Conservation (phyloP, 176 grass and related monocot species). For the Triticum turgidum region DNA sequence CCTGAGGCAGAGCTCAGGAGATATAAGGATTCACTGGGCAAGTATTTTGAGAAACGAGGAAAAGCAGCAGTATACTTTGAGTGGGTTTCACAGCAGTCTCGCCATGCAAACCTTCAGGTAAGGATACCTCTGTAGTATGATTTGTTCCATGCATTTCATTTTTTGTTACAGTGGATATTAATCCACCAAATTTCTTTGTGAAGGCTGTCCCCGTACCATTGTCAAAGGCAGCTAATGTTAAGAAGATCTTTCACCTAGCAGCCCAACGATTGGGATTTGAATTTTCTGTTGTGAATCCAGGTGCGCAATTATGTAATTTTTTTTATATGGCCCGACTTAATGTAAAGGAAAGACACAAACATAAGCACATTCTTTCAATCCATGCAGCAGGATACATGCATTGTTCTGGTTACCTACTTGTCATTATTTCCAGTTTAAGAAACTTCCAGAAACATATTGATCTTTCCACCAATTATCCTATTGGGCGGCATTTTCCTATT, state of each 20-base stretch:
- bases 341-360: not conserved
- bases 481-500: not conserved
- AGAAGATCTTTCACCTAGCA: conserved; percentile 88
- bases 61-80: conserved; percentile 70
- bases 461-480: not conserved
- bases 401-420: not conserved
- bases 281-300: conserved; percentile 72
- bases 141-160: conserved; percentile 6
- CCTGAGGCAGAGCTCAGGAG: conserved; percentile 69
- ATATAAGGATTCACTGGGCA: conserved; percentile 64
- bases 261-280: conserved; percentile 77
- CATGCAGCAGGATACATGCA: not conserved
- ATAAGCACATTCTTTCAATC: not conserved
- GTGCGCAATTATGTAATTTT: conserved; percentile 21
- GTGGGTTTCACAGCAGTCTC: conserved; percentile 68
- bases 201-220: conserved; percentile 76
- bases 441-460: conserved; percentile 1
- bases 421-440: not conserved
- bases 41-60: conserved; percentile 75
- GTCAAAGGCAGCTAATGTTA: conserved; percentile 55
- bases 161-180: conserved; percentile 22
- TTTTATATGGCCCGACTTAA: not conserved
- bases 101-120: conserved; percentile 97
- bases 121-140: conserved; percentile 7
- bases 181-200: conserved; percentile 26